phyloP scores from a whole-genome alignment of 371 early-diverging fungal genomes.

The Apophysomyces ossiformis region DNA sequence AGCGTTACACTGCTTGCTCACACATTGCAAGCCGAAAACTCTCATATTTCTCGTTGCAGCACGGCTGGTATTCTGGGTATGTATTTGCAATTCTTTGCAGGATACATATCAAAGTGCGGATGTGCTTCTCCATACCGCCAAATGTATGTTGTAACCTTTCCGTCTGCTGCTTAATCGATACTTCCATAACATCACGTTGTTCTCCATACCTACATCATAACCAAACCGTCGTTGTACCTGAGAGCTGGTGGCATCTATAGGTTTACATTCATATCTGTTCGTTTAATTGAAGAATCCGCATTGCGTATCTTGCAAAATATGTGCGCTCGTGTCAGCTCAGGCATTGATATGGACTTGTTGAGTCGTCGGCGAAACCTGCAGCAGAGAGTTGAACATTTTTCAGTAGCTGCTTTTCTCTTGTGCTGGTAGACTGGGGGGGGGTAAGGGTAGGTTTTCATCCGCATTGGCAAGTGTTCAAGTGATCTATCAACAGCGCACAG shows the following conservation, averaged over 20 bases:
- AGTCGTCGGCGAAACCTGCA: constrained; percentile 1
- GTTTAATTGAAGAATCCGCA: not conserved
- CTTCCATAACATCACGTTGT: not conserved
- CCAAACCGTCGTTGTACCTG: not conserved
- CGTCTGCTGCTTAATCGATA: not conserved
- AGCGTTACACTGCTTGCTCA: not conserved
- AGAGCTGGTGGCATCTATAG: constrained; percentile 7
- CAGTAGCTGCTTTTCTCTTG: constrained; percentile 12
- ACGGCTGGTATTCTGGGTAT: not conserved
- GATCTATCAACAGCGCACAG: constrained; percentile 9
- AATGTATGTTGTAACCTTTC: not conserved
- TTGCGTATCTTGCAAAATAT: constrained; percentile 6
- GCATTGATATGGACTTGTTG: constrained; percentile 9
- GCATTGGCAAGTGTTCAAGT: not conserved
- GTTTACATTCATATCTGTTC: constrained; percentile 2
- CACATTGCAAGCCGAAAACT: not conserved
- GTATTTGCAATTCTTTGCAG: constrained; percentile 3
- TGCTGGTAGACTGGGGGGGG: not conserved
- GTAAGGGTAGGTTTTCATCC: not conserved
- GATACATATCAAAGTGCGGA: not conserved
- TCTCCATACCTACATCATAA: not conserved
- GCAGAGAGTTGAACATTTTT: not conserved
- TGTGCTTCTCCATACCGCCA: not conserved
- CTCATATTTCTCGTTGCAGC: not conserved
- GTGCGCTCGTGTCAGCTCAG: constrained; percentile 2